These are phyloP conservation scores for Ustilago nuda DNA, from an alignment of 1,284 basidiomycete genomes.

Conservation along the genomic window DNA sequence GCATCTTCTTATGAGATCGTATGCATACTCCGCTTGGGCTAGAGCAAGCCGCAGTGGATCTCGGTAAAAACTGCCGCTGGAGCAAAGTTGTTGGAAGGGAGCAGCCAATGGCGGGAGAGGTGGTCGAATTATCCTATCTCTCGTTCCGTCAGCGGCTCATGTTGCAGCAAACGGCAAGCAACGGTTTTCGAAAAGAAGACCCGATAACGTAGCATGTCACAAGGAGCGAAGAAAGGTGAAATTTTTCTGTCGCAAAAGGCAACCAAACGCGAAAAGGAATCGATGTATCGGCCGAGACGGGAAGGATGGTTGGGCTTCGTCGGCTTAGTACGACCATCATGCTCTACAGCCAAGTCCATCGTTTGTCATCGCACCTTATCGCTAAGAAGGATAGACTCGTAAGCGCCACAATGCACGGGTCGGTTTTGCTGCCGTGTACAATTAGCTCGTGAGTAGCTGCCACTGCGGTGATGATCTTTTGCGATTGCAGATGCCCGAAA, in stretches of 20 bases:
- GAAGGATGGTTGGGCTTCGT: background rate
- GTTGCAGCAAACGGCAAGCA: background rate
- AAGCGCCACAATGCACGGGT: background rate
- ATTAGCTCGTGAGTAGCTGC: background rate
- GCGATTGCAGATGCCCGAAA: conserved; percentile 6
- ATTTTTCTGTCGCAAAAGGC: background rate
- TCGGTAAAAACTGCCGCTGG: conserved; percentile 1
- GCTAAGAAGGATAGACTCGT: background rate
- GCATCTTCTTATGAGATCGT: background rate
- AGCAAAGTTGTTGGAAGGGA: background rate
- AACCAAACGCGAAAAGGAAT: background rate
- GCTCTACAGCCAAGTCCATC: background rate
- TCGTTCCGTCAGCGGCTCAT: background rate
- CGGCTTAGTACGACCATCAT: background rate
- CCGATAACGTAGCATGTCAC: background rate
- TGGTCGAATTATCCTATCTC: conserved; percentile 10
- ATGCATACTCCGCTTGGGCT: background rate
- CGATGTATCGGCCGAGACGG: background rate
- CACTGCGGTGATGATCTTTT: conserved; percentile 1
- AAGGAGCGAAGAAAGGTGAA: background rate
- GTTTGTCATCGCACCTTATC: background rate
- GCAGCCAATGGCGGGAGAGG: conserved; percentile 5
- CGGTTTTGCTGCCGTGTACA: background rate
- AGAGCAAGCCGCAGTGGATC: background rate
- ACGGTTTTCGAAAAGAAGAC: background rate